These are phyloP conservation scores for Haematococcus sp. DNA, from an alignment of 139 green algal genomes.

Conservation along the genomic window DNA sequence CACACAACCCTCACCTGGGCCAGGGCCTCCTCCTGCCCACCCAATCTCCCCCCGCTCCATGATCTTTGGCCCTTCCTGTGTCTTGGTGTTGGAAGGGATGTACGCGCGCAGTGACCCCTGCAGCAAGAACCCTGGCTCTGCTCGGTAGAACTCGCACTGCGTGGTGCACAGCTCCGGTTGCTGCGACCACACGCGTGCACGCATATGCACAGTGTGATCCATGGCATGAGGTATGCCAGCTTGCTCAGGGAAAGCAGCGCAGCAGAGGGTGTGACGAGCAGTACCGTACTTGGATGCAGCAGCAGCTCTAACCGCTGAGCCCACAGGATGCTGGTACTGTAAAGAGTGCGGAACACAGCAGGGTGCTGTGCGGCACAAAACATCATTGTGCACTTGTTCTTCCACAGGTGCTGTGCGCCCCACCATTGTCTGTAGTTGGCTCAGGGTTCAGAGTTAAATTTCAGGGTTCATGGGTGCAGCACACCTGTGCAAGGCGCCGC, in stretches of 20 bases:
- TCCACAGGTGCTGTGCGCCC: too few species aligned
- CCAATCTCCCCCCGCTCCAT: constrained; percentile 34
- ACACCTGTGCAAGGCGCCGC: background rate
- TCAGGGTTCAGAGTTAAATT: too few species aligned
- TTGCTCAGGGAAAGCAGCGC: background rate
- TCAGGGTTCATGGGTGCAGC: too few species aligned
- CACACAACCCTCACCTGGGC: background rate
- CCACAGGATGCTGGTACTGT: too few species aligned
- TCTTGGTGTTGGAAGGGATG: constrained; percentile 24
- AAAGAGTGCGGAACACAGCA: too few species aligned
- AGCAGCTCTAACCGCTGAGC: too few species aligned
- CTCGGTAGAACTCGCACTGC: constrained; percentile 29
- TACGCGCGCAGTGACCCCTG: constrained; percentile 27
- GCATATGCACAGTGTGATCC: too few species aligned
- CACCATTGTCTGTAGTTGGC: too few species aligned
- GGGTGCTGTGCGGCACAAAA: too few species aligned
- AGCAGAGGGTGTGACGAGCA: background rate
- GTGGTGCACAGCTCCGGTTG: constrained; percentile 17
- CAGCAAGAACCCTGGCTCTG: constrained; percentile 22
- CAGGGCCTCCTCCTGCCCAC: constrained; percentile 5
- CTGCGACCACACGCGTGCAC: background rate
- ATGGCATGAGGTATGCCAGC: too few species aligned
- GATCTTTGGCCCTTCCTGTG: constrained; percentile 22
- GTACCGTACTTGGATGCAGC: background rate
- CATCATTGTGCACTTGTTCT: too few species aligned